Evolutionary conservation across 2,329 filamentous ascomycete species (phyloP).

Genomic region (Ceratocystis diversiconidia): DNA sequence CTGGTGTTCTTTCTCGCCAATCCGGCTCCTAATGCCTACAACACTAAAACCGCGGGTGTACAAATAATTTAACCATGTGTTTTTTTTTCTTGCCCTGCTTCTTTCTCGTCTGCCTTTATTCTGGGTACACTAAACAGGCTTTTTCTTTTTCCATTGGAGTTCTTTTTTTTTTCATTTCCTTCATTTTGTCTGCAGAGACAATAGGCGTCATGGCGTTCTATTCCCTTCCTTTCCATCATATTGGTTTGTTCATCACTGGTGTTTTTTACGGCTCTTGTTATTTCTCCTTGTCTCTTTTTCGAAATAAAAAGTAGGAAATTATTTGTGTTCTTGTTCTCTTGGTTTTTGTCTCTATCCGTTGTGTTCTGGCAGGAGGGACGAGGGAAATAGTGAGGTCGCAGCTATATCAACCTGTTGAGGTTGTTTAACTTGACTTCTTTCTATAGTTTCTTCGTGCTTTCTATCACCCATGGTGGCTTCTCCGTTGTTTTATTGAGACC

Average conservation of each 20-base stretch:
- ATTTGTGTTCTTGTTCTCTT: not conserved
- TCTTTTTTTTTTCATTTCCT: not conserved
- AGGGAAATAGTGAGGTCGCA: too few relatives aligned
- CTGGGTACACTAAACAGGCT: not conserved
- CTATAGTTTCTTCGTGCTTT: too few relatives aligned
- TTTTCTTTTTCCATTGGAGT: conserved; percentile 1
- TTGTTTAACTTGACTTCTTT: too few relatives aligned
- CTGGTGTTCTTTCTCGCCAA: not conserved
- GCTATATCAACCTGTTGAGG: too few relatives aligned
- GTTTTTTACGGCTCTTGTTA: conserved; percentile 6
- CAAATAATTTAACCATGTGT: not conserved
- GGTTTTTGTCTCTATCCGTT: not conserved
- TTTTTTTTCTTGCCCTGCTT: conserved; percentile 2
- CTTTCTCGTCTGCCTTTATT: not conserved
- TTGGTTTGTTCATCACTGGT: not conserved
- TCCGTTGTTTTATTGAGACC: too few relatives aligned
- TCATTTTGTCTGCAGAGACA: conserved; percentile 1
- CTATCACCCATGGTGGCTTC: too few relatives aligned
- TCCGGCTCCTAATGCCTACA: conserved; percentile 1
- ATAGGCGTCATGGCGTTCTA: conserved; percentile 6
- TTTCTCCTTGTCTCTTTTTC: not conserved
- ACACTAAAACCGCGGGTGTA: not conserved
- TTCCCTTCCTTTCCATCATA: not conserved
- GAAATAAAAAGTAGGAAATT: conserved; percentile 4
- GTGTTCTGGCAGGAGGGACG: too few relatives aligned